Evolutionary conservation across 2,329 filamentous ascomycete genomes (phyloP).

Genomic region (Exserohilum turcica): DNA sequence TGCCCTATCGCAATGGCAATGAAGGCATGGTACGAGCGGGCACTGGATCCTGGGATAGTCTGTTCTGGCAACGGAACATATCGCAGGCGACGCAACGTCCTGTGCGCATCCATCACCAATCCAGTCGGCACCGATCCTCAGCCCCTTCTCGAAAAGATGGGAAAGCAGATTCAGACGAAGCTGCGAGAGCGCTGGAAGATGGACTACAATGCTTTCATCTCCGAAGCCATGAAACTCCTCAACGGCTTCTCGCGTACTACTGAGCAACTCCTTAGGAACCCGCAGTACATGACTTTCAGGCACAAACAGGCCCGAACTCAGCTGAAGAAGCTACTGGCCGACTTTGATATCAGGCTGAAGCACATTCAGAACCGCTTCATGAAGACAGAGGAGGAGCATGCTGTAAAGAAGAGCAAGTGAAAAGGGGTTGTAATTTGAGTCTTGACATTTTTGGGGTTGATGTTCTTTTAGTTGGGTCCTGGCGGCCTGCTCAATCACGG

Average conservation of each 20-base stretch:
- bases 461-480: no score
- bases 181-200: constrained; percentile 3
- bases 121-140: neutral
- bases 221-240: neutral
- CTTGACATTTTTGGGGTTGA: neutral
- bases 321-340: neutral
- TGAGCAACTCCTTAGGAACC: constrained; percentile 7
- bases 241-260: constrained; percentile 1
- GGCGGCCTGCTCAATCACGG: no score
- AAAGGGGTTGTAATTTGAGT: neutral
- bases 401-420: neutral
- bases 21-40: constrained; percentile 4
- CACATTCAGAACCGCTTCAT: constrained; percentile 1
- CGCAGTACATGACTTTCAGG: constrained; percentile 1
- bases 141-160: constrained; percentile 4
- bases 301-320: constrained; percentile 3
- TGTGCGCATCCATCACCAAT: neutral
- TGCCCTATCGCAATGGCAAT: constrained; percentile 14
- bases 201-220: constrained; percentile 6
- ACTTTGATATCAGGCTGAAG: neutral
- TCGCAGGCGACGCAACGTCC: neutral
- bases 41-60: neutral
- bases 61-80: neutral
- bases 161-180: neutral
- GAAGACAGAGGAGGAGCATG: neutral